Evolutionary conservation across 2,329 filamentous ascomycete species (phyloP), one percentile per base, ranked within the genome.

Genomic region (Thelonectria rubi): DNA sequence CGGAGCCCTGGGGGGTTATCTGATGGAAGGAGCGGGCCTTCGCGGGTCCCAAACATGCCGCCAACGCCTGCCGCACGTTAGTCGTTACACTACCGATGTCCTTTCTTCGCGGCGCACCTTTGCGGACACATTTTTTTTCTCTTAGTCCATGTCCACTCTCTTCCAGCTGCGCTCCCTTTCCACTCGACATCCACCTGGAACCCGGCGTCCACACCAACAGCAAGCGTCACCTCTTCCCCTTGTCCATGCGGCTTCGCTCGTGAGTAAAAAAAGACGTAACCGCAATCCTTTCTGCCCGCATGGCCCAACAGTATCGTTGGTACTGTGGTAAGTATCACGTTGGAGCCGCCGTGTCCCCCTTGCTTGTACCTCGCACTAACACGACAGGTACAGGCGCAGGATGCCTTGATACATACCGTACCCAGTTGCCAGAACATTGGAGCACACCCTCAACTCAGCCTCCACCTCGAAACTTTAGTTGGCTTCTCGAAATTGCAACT

Each of bases 401-500:
- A 32, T 42, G 39, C 34, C 17, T 32, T 54, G n/a, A n/a, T n/a
- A n/a, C 21, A 34, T 47, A 47, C 45, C 20, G 34, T 45, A 45
- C 56, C 34, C 56, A 53, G 37, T 30, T 30, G 50, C 43, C 42
- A 30, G 26, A 30, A 30, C 8, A 20, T 54, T 48, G 56, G 49
- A 53, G 49, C 52, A 55, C 39, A 50, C 47, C 58, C 46, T 53
- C n/a, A 26, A 39, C 26, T 30, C n/a, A 15, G 34, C 34, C 34
- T 42, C 53, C 52, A 52, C 58, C 58, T 37, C n/a, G 21, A 48
- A 61, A 49, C 58, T 34, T 32, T 53, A 56, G 48, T 45, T 47
- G 48, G 42, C 48, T 60, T 60, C 58, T 57, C 58, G 48, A 61
- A 61, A 56, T 48, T 61, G 53, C 53, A 56, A 42, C 47, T 56